Percentiles rank a stretch among this genome's conserved stretches.
phyloP scores from a whole-genome alignment of 192 early-diverging fungal genomes.

The Podila verticillata region DNA sequence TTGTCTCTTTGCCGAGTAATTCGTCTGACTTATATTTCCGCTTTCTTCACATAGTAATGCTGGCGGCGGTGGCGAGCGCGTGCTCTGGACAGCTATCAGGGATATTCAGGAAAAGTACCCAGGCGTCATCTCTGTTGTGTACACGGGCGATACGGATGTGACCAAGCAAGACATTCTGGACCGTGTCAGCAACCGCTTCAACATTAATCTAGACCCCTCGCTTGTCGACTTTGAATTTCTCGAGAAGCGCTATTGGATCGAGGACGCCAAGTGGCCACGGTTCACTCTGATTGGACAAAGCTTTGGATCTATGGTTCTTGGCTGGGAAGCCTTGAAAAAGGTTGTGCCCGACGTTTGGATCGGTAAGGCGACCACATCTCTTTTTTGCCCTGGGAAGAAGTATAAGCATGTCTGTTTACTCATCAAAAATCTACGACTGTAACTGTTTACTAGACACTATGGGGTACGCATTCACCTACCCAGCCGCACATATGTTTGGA shows the following conservation, averaged over 20 bases:
- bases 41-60: slow-evolving; percentile 65
- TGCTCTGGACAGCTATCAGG: slow-evolving; percentile 91
- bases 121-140: slow-evolving; percentile 77
- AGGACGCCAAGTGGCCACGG: slow-evolving; percentile 72
- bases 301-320: slow-evolving; percentile 81
- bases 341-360: slow-evolving; percentile 86
- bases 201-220: slow-evolving; percentile 66
- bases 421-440: neutral
- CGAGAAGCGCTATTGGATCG: slow-evolving; percentile 70
- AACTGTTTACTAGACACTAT: slow-evolving; percentile 76
- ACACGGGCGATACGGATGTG: slow-evolving; percentile 75
- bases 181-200: slow-evolving; percentile 75
- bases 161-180: slow-evolving; percentile 65
- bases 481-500: slow-evolving; percentile 71
- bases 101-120: slow-evolving; percentile 80
- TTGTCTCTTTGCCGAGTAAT: neutral
- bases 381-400: neutral
- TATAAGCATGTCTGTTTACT: neutral
- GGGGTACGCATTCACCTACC: slow-evolving; percentile 96
- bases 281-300: slow-evolving; percentile 91
- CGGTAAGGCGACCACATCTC: slow-evolving; percentile 52
- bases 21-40: neutral
- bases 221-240: slow-evolving; percentile 74
- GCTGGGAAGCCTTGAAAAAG: slow-evolving; percentile 74
- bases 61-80: slow-evolving; percentile 96